phyloP scores from a whole-genome alignment of 1,139 yeast genomes.

The Yamadazyma mexicana region DNA sequence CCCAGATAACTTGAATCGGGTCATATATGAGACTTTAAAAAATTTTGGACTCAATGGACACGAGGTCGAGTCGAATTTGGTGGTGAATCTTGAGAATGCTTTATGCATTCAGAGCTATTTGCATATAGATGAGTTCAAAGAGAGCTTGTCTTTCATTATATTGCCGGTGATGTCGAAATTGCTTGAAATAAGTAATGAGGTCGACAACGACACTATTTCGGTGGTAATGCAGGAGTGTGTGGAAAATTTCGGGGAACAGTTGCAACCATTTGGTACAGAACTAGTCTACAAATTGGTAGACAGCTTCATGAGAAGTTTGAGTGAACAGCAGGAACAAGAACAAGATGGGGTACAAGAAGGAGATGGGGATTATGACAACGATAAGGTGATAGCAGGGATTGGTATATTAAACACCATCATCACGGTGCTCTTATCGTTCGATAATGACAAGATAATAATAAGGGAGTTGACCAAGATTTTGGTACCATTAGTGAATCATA shows the following conservation, averaged over 20 bases:
- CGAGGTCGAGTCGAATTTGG: conserved; percentile 50
- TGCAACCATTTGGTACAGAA: conserved; percentile 92
- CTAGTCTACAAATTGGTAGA: conserved; percentile 76
- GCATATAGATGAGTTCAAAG: conserved; percentile 62
- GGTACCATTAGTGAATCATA: conserved; percentile 69
- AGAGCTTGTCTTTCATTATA: conserved; percentile 65
- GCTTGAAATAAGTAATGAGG: conserved; percentile 71
- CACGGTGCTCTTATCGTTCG: conserved; percentile 84
- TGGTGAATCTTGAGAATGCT: conserved; percentile 83
- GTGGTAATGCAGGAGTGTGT: conserved; percentile 96
- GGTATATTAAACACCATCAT: conserved; percentile 87
- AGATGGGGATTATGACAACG: conserved; percentile 48
- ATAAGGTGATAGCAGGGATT: conserved; percentile 83
- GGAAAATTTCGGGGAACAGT: conserved; percentile 80
- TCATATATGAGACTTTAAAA: conserved; percentile 60
- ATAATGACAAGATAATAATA: conserved; percentile 70
- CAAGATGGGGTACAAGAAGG: conserved; percentile 53
- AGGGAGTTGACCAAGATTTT: conserved; percentile 69
- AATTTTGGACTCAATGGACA: conserved; percentile 43
- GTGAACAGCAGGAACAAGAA: conserved; percentile 66
- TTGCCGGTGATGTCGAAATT: conserved; percentile 82
- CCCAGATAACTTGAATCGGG: conserved; percentile 49
- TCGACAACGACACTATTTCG: conserved; percentile 85
- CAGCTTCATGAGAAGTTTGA: conserved; percentile 74
- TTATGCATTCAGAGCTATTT: conserved; percentile 82